Evolutionary conservation across 2,329 filamentous ascomycete genomes (phyloP), one percentile per base, ranked within the genome.

Genomic region (Hypoxylon sp.): DNA sequence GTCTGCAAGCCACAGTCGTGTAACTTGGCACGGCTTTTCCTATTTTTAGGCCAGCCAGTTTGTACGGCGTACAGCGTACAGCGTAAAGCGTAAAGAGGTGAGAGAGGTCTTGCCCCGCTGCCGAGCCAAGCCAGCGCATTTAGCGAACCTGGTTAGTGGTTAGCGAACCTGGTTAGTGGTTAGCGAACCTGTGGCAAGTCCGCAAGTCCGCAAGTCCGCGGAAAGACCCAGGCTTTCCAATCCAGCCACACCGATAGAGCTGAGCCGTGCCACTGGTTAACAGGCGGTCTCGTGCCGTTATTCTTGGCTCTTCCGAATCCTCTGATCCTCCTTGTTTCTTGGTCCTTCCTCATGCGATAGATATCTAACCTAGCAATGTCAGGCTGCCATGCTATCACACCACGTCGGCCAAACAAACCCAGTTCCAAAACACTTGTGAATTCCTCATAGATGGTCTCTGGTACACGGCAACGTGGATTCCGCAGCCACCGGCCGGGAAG

Each of bases 41-140:
- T 63, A 63, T 63, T 63, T 63, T 60, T 57, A 63, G 57, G 53
- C 26, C n/a, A 4, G 13, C 29, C 11, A 20, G 29, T 18, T 31
- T 47, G 38, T n/a, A n/a, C n/a, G n/a, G n/a, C n/a, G n/a, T n/a
- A n/a, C n/a, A n/a, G n/a, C n/a, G n/a, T n/a, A n/a, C n/a, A n/a
- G n/a, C n/a, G n/a, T n/a, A n/a, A n/a, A n/a, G n/a, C n/a, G n/a
- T n/a, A n/a, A n/a, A n/a, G n/a, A n/a, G n/a, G n/a, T 3, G 29
- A 53, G 27, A 21, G 29, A 37, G 52, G 60, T 57, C 53, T 51
- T 41, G 42, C 56, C 52, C 56, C 50, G 55, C 46, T 31, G 31
- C 57, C 46, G 57, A 43, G 52, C 47, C 17, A n/a, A n/a, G n/a
- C 31, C 17, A 35, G 31, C 31, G 17, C 4, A 15, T 35, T 17